These are phyloP conservation scores for Paramecium caudatum DNA, from an alignment of 73 alveolate species.

Conservation along the genomic window DNA sequence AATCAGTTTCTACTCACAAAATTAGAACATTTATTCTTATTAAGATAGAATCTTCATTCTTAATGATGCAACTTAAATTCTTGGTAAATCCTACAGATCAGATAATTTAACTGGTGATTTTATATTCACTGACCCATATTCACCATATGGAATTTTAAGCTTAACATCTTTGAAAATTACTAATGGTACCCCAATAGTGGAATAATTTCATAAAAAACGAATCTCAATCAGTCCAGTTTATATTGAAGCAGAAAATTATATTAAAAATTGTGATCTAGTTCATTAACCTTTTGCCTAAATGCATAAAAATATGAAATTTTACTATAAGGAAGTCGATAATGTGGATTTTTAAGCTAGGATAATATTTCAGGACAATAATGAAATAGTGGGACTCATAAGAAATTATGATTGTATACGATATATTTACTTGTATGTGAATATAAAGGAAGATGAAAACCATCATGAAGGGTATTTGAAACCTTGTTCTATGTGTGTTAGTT, in stretches of 20 bases:
- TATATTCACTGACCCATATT: slow-evolving; percentile 48
- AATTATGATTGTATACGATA: neutral
- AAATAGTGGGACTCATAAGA: slow-evolving; percentile 4
- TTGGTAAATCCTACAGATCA: slow-evolving; percentile 48
- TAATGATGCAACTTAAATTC: slow-evolving; percentile 41
- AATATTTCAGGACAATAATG: slow-evolving; percentile 37
- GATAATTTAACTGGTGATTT: neutral
- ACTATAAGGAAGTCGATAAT: slow-evolving; percentile 24
- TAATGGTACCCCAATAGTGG: neutral
- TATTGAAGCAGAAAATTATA: neutral
- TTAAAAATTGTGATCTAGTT: neutral
- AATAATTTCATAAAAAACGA: neutral
- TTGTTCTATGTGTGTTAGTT: slow-evolving; percentile 52
- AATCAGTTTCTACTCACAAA: neutral
- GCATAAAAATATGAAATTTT: slow-evolving; percentile 66
- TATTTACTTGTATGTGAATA: slow-evolving; percentile 4
- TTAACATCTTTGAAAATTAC: neutral
- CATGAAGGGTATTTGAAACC: slow-evolving; percentile 14
- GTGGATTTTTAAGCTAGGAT: slow-evolving; percentile 17
- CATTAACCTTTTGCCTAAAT: slow-evolving; percentile 57
- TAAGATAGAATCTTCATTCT: neutral
- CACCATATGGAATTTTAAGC: slow-evolving; percentile 66
- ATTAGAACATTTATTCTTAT: slow-evolving; percentile 10
- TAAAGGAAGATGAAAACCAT: neutral
- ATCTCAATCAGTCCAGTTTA: neutral